A percentile compares a stretch with the other conserved stretches of the same genome.
Evolutionary conservation across 2,329 filamentous ascomycete species (phyloP).

Genomic region (Exophiala aquamarina): DNA sequence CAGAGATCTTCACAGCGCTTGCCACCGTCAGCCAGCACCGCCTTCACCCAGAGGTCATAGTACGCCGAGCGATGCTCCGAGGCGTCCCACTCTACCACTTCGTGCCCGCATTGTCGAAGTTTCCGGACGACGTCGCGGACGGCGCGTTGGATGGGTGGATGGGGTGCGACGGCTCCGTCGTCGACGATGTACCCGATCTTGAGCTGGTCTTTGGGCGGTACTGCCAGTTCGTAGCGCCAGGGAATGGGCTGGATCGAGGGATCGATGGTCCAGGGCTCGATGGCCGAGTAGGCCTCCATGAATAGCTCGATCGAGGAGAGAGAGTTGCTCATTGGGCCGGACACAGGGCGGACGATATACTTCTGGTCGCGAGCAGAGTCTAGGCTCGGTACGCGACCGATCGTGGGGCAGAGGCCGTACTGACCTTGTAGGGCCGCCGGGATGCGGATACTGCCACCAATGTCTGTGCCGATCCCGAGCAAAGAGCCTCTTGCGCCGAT

Average conservation of each 20-base stretch:
- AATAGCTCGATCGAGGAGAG: constrained; percentile 49
- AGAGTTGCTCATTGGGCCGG: constrained; percentile 56
- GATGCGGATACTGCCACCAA: constrained; percentile 55
- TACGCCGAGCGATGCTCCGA: constrained; percentile 29
- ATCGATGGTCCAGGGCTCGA: constrained; percentile 55
- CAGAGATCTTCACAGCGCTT: constrained; percentile 32
- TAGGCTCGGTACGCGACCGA: constrained; percentile 31
- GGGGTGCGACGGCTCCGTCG: constrained; percentile 55
- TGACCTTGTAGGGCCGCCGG: constrained; percentile 52
- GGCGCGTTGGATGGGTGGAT: constrained; percentile 55
- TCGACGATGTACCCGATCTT: constrained; percentile 53
- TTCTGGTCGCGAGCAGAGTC: constrained; percentile 15
- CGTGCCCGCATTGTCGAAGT: constrained; percentile 57
- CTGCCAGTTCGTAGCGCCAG: constrained; percentile 58
- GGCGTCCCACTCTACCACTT: constrained; percentile 40
- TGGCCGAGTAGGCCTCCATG: constrained; percentile 39
- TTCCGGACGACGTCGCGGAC: constrained; percentile 42
- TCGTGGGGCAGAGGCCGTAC: constrained; percentile 41
- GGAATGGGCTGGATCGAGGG: constrained; percentile 55
- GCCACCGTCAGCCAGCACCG: constrained; percentile 36
- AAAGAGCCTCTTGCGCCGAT: constrained; percentile 49
- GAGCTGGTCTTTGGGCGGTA: constrained; percentile 40
- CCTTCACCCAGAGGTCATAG: constrained; percentile 35
- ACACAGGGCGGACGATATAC: constrained; percentile 44
- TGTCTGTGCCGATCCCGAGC: constrained; percentile 55